Percentiles rank a stretch among this genome's conserved stretches.
These are phyloP conservation scores for Colletotrichum sp. DNA, from an alignment of 2,329 filamentous ascomycete species.

Conservation along the genomic window DNA sequence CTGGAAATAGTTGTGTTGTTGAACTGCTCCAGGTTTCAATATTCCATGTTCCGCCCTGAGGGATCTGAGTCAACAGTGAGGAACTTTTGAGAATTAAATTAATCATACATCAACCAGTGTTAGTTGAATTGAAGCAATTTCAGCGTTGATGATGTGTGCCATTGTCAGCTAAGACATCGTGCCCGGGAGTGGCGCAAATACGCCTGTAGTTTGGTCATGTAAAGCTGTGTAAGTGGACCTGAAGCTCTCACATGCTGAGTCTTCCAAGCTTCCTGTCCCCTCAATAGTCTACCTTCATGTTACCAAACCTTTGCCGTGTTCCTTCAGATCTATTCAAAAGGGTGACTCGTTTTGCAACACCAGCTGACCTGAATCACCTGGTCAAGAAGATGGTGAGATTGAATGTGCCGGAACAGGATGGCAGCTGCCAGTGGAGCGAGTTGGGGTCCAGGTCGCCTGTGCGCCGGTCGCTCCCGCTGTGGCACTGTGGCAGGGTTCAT, in stretches of 20 bases:
- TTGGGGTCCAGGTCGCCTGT: not conserved
- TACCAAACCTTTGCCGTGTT: not conserved
- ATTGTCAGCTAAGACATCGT: not conserved
- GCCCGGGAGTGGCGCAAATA: not conserved
- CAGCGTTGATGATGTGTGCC: not conserved
- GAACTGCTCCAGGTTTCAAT: not conserved
- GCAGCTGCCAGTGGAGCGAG: not conserved
- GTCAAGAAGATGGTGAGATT: not conserved
- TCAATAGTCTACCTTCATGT: not conserved
- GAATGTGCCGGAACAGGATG: not conserved
- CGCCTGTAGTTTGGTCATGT: not conserved
- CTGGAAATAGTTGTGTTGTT: not conserved
- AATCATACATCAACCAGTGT: fast-evolving
- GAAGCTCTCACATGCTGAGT: not conserved
- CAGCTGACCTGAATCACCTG: not conserved
- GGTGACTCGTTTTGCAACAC: not conserved
- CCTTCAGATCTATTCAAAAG: not conserved
- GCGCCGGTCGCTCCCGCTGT: not conserved
- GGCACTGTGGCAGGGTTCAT: conserved; percentile 10
- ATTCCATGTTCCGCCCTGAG: not conserved
- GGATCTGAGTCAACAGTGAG: not conserved
- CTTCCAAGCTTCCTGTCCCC: not conserved
- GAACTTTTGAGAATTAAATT: not conserved
- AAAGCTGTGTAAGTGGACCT: not conserved
- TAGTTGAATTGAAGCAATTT: not conserved